Conservation (phyloP, 2,329 filamentous ascomycete genomes). For the Diaporthe sp. region DNA sequence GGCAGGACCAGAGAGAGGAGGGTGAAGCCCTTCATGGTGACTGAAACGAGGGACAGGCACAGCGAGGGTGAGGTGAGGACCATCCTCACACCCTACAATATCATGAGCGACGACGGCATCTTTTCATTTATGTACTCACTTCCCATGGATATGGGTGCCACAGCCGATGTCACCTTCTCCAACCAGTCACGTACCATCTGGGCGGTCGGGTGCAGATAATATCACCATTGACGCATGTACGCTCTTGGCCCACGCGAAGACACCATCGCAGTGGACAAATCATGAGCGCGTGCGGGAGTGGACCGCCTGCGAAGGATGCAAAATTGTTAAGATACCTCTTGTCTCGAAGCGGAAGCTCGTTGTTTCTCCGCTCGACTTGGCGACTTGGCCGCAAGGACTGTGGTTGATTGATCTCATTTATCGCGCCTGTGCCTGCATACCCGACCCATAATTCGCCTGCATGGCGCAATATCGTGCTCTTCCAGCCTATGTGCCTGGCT, state of each 20-base stretch:
- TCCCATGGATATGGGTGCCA: not conserved
- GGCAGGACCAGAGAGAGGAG: slow-evolving; percentile 1
- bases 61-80: not conserved
- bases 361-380: slow-evolving; percentile 23
- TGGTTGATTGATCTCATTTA: slow-evolving; percentile 14
- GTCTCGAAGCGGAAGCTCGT: slow-evolving; percentile 29
- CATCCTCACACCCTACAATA: no score
- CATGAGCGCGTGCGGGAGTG: not conserved
- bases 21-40: slow-evolving; percentile 18
- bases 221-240: slow-evolving; percentile 9
- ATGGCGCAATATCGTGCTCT: slow-evolving; percentile 8
- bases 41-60: slow-evolving; percentile 4
- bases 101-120: not conserved
- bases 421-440: slow-evolving; percentile 23
- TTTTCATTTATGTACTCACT: not conserved
- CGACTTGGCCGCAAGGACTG: slow-evolving; percentile 10
- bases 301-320: no score
- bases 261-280: slow-evolving; percentile 16
- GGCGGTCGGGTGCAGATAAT: slow-evolving; percentile 13
- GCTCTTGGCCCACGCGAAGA: slow-evolving; percentile 25
- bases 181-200: slow-evolving; percentile 21
- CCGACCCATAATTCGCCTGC: not conserved
- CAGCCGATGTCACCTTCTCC: slow-evolving; percentile 26
- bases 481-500: not conserved
- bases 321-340: slow-evolving; percentile 15